Conservation (phyloP, 148 eudicot species). For the Silene uniflora region DNA sequence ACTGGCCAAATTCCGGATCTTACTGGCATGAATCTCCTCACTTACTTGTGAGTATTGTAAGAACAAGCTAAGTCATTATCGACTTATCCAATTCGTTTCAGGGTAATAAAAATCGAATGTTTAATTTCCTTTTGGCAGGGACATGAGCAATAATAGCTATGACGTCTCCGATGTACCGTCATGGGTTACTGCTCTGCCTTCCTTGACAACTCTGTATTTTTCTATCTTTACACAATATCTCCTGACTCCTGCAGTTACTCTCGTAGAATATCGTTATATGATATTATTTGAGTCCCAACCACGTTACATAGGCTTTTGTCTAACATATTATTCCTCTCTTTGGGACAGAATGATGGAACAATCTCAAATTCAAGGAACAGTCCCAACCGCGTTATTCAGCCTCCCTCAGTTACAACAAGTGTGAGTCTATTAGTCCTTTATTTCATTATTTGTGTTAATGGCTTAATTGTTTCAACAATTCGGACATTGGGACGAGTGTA, state of each 20-base stretch:
- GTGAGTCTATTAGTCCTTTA: constrained; percentile 33
- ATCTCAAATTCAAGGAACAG: constrained; percentile 36
- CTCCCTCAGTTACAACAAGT: constrained; percentile 52
- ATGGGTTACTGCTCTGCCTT: constrained; percentile 24
- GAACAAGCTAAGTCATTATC: too few species aligned
- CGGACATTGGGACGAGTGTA: too few species aligned
- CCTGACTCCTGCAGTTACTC: too few species aligned
- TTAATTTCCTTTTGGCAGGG: constrained; percentile 20
- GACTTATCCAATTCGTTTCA: too few species aligned
- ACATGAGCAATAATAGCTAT: constrained; percentile 28
- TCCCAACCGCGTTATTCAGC: constrained; percentile 46
- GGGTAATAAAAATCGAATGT: background rate
- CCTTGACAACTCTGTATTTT: constrained; percentile 28
- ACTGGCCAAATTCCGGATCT: constrained; percentile 24
- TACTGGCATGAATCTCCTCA: constrained; percentile 25
- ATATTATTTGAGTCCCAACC: too few species aligned
- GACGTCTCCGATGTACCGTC: constrained; percentile 20
- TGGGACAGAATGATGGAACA: constrained; percentile 47
- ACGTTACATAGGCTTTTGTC: too few species aligned
- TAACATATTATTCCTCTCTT: background rate
- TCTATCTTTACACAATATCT: background rate
- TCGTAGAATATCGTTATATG: too few species aligned
- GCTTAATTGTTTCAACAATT: too few species aligned
- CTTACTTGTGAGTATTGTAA: constrained; percentile 24
- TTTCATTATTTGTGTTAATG: too few species aligned